Conservation (phyloP, 75 land plant species). For the Cryptomeria japonica region DNA sequence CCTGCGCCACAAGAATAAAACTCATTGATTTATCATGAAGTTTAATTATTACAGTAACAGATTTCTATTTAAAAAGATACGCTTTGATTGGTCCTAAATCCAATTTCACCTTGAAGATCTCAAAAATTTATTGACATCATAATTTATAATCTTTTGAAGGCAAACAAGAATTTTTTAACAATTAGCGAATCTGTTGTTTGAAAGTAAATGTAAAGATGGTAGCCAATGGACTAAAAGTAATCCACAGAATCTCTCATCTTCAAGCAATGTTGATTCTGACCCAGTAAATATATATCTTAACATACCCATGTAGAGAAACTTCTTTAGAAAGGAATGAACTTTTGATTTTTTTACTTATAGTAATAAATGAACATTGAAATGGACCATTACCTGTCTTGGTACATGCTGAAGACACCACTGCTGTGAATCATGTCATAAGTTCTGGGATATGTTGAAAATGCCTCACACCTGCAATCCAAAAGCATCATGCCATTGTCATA, state of each 20-base stretch:
- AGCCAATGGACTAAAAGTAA: background rate
- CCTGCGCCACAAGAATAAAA: background rate
- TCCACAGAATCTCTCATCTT: background rate
- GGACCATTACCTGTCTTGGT: slow-evolving; percentile 73
- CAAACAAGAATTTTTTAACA: background rate
- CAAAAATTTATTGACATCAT: background rate
- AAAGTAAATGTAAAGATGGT: background rate
- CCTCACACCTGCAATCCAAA: slow-evolving; percentile 69
- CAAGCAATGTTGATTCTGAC: background rate
- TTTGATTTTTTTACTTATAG: too few relatives aligned
- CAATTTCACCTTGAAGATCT: too few relatives aligned
- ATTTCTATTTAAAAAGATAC: background rate
- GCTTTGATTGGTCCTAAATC: background rate
- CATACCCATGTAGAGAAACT: background rate
- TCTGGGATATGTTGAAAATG: slow-evolving; percentile 91
- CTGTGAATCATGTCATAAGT: slow-evolving; percentile 94
- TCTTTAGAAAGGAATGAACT: background rate
- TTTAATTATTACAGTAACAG: background rate
- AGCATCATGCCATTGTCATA: background rate
- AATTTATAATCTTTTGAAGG: too few relatives aligned
- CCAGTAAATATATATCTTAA: background rate
- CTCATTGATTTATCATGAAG: background rate
- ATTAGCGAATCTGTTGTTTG: background rate
- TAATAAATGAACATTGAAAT: background rate
- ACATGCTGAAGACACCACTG: slow-evolving; percentile 66